Base-by-base conservation (phyloP, 2,329 filamentous ascomycete genomes). In the Hypoxylon sp. region DNA sequence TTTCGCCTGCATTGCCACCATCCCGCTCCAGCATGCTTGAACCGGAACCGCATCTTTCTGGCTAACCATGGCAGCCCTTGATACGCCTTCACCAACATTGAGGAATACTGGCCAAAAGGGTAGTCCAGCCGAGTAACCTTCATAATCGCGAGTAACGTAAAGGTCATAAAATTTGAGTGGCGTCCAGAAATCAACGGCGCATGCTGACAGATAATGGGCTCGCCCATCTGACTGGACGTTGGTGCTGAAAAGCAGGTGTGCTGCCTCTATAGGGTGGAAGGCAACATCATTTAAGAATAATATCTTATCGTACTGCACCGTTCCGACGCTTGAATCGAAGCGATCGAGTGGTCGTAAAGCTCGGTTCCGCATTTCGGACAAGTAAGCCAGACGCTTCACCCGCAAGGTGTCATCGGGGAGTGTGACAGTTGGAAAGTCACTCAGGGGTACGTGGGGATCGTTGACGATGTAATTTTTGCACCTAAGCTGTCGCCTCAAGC, bases 1-100 rank as follows among this genome's bases (percentile, higher is more conserved):
- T 50, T 80, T 79, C 1, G 87, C 89, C 74, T 90, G 85, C 78
- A 90, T 90, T 1, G 87, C 87, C 2, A 88, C 89, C 87, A 93
- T 93, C 21, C 92, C 92, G 57, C 91, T 90, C 92, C 91, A 94
- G 79, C 92, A 94, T 69, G 89, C 90, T 72, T 86, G 87, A 1
- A 93, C 91, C 7, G 88, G 85, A 1, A 94, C 91, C 0, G 90
- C 87, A 70, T 90, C 88, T 38, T 77, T 84, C 60, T 88, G 86
- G 0, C 80, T 81, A 1, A 92, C 77, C 17, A 93, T 89, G 75
- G 91, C 90, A 3, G 83, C 81, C 48, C 91, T 84, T 38, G 85
- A 89, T n/a, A 80, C 79, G 0, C 81, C 87, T 13, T 84, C 77
- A 1, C 86, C 86, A 1, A 80, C 81, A 49, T 76, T 79, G 3